Evolutionary conservation across 1,284 basidiomycete genomes (phyloP).

Genomic region (Psilocybe mexicana): DNA sequence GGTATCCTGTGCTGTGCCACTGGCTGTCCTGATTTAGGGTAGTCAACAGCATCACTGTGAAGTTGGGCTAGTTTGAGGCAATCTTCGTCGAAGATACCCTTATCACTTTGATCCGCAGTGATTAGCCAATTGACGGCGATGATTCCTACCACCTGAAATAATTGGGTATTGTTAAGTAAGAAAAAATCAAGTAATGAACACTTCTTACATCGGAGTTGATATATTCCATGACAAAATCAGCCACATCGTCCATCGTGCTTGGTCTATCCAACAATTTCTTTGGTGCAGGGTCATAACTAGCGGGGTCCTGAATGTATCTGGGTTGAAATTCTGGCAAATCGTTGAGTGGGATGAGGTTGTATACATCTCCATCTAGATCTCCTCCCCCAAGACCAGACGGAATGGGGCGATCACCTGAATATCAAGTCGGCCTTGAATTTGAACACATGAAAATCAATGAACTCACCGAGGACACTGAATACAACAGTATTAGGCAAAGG

Average conservation of each 20-base stretch:
- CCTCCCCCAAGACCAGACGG: conserved; percentile 66
- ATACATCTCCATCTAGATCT: conserved; percentile 63
- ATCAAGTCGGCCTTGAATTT: background rate
- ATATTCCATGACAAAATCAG: conserved; percentile 73
- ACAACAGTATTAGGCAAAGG: conserved; percentile 57
- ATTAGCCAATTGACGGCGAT: conserved; percentile 62
- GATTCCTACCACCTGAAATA: conserved; percentile 56
- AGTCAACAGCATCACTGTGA: conserved; percentile 75
- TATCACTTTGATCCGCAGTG: conserved; percentile 63
- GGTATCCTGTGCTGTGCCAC: conserved; percentile 53
- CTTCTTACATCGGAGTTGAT: conserved; percentile 60
- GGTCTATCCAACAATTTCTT: conserved; percentile 50
- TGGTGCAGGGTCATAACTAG: conserved; percentile 50
- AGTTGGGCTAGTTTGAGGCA: conserved; percentile 65
- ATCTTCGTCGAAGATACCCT: conserved; percentile 55
- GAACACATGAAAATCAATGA: background rate
- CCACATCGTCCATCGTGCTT: conserved; percentile 69
- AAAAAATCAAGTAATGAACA: background rate
- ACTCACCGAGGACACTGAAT: conserved; percentile 53
- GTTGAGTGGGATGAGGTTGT: conserved; percentile 52
- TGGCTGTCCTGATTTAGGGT: conserved; percentile 61
- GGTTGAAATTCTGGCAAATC: conserved; percentile 39
- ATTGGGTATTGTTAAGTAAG: background rate
- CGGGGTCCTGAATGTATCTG: conserved; percentile 36
- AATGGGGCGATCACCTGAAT: conserved; percentile 54